phyloP scores from a whole-genome alignment of 495 filamentous ascomycete species.

The Penicillium taxi region DNA sequence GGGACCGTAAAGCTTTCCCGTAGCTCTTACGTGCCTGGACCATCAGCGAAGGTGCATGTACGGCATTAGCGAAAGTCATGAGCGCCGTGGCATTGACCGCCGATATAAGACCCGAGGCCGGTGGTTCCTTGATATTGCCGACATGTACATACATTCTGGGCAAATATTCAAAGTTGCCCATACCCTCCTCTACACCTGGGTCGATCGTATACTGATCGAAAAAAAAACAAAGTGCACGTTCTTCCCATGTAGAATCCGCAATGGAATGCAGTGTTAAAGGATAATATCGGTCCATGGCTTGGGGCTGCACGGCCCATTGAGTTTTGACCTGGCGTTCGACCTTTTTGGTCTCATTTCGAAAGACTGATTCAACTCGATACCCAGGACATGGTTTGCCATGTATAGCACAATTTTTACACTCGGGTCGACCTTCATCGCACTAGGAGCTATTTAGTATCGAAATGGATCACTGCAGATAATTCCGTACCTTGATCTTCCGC shows the following conservation, averaged over 20 bases:
- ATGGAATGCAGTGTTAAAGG: conserved; percentile 15
- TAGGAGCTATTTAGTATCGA: conserved; percentile 12
- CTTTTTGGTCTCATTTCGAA: conserved; percentile 34
- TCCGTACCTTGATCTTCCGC: conserved; percentile 42
- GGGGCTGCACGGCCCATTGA: not conserved
- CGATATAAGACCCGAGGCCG: conserved; percentile 22
- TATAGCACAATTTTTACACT: conserved; percentile 34
- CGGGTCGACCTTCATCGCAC: conserved; percentile 40
- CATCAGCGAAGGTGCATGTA: conserved; percentile 23
- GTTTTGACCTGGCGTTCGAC: conserved; percentile 21
- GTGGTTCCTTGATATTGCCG: conserved; percentile 2
- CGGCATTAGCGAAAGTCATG: conserved; percentile 28
- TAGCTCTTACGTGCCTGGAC: conserved; percentile 27
- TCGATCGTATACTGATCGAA: conserved; percentile 36
- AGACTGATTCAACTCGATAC: conserved; percentile 33
- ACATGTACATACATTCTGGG: conserved; percentile 29
- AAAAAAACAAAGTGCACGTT: conserved; percentile 38
- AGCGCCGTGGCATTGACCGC: conserved; percentile 37
- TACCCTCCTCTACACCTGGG: conserved; percentile 14
- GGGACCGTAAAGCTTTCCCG: conserved; percentile 27
- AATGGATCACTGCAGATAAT: not conserved
- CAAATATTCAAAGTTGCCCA: conserved; percentile 31
- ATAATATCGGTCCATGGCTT: not conserved
- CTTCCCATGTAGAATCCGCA: conserved; percentile 31
- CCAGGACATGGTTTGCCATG: conserved; percentile 39